Evolutionary conservation across 208 protist genomes (phyloP).

Genomic region (Acanthamoeba healyi): DNA sequence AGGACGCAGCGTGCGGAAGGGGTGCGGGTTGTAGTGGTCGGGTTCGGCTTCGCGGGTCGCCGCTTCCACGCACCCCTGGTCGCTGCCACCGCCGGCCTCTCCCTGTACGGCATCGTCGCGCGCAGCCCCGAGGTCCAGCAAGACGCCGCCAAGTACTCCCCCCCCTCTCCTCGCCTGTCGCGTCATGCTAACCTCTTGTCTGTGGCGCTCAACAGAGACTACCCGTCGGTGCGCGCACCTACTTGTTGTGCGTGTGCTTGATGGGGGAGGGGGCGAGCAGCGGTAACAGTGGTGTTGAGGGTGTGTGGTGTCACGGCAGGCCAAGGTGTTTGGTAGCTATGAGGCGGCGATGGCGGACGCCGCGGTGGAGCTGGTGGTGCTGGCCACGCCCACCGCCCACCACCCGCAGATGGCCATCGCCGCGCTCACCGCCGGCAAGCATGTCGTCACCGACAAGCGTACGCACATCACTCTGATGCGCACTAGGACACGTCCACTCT

Average conservation of each 20-base stretch:
- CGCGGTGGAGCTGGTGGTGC: constrained; percentile 32
- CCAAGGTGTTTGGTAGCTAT: constrained; percentile 17
- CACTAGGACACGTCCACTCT: background rate
- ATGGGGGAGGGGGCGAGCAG: too few relatives aligned
- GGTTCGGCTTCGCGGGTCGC: constrained; percentile 11
- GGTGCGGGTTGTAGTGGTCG: background rate
- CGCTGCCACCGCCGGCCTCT: background rate
- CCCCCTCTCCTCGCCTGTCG: background rate
- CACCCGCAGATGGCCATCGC: constrained; percentile 36
- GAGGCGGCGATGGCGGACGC: background rate
- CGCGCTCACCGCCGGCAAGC: constrained; percentile 17
- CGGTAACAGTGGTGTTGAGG: background rate
- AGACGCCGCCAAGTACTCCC: background rate
- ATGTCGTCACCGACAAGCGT: constrained; percentile 67
- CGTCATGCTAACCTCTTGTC: background rate
- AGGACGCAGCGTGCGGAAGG: too few relatives aligned
- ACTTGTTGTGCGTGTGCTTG: too few relatives aligned
- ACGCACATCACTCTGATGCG: background rate
- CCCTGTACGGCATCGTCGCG: constrained; percentile 27
- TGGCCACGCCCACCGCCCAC: constrained; percentile 11
- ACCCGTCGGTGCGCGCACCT: background rate
- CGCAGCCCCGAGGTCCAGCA: background rate
- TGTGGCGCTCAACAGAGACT: background rate
- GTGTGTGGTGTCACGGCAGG: background rate
- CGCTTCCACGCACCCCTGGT: constrained; percentile 24